Evolutionary conservation across 1,284 basidiomycete species (phyloP).

Genomic region (Fomes fomentarius): DNA sequence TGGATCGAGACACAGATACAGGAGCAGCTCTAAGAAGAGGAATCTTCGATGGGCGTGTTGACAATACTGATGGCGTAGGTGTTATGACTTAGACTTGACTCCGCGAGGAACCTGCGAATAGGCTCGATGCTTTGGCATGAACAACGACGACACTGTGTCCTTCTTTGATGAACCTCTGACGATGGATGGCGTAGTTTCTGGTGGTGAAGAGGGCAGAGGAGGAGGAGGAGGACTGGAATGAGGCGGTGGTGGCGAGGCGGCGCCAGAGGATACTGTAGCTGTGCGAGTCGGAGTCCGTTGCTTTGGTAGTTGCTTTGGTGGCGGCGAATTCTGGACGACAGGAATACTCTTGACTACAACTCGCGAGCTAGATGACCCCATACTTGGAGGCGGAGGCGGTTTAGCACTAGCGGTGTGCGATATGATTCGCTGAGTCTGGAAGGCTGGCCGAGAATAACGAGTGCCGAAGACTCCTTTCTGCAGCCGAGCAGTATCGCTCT

Average conservation of each 20-base stretch:
- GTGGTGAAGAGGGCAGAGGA: slow-evolving; percentile 11
- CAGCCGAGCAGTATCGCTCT: slow-evolving; percentile 65
- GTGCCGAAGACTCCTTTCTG: slow-evolving; percentile 62
- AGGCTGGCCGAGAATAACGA: slow-evolving; percentile 51
- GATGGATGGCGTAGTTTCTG: slow-evolving; percentile 14
- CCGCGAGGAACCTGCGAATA: slow-evolving; percentile 53
- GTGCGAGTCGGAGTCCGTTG: no score
- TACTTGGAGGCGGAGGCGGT: slow-evolving; percentile 32
- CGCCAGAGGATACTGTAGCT: no score
- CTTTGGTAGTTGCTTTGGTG: slow-evolving; percentile 5
- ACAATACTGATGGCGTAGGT: background rate
- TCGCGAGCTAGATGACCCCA: slow-evolving; percentile 28
- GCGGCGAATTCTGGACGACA: slow-evolving; percentile 21
- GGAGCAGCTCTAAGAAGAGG: slow-evolving; percentile 2
- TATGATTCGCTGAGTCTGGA: slow-evolving; percentile 46
- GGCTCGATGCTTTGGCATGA: slow-evolving; percentile 75
- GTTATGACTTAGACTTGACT: slow-evolving; percentile 20
- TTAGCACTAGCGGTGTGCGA: slow-evolving; percentile 40
- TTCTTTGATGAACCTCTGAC: slow-evolving; percentile 47
- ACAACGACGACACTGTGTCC: slow-evolving; percentile 66
- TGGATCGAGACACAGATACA: background rate
- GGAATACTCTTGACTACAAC: slow-evolving; percentile 36
- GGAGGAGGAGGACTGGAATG: slow-evolving; percentile 9
- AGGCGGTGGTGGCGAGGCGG: background rate
- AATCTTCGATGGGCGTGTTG: background rate